These are phyloP conservation scores for Solanum infundibuliforme DNA, from an alignment of 257 asterid genomes.

Conservation along the genomic window DNA sequence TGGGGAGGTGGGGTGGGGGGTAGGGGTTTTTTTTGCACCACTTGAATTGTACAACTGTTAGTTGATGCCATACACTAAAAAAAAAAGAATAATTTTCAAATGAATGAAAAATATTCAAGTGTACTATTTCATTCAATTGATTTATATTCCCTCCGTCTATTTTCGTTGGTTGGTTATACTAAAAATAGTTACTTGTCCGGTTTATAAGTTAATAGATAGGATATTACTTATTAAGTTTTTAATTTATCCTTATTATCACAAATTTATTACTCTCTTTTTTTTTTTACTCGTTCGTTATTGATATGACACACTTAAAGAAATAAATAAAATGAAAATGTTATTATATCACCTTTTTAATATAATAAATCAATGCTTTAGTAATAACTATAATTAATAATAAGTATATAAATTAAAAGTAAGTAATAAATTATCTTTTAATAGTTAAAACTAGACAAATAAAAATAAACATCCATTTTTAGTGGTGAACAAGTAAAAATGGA, in stretches of 20 bases:
- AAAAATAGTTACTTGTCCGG: too few species aligned
- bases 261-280: not conserved
- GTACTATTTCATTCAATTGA: not conserved
- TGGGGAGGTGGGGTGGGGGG: not conserved
- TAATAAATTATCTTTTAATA: too few species aligned
- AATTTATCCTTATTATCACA: not conserved
- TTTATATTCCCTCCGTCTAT: not conserved
- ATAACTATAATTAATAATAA: too few species aligned
- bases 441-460: too few species aligned
- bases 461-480: too few species aligned
- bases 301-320: not conserved
- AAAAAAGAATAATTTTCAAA: not conserved
- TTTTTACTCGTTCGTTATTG: too few species aligned
- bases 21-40: slow-evolving; percentile 25
- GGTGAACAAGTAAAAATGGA: not conserved
- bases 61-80: not conserved
- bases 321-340: too few species aligned
- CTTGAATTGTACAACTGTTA: slow-evolving; percentile 30
- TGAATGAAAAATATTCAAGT: not conserved
- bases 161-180: not conserved
- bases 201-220: too few species aligned
- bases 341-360: too few species aligned
- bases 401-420: too few species aligned
- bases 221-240: not conserved
- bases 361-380: too few species aligned